A percentile compares a stretch with the other conserved stretches of the same genome.
These are phyloP conservation scores for Mycena amicta DNA, from an alignment of 768 basidiomycete genomes.

Conservation along the genomic window DNA sequence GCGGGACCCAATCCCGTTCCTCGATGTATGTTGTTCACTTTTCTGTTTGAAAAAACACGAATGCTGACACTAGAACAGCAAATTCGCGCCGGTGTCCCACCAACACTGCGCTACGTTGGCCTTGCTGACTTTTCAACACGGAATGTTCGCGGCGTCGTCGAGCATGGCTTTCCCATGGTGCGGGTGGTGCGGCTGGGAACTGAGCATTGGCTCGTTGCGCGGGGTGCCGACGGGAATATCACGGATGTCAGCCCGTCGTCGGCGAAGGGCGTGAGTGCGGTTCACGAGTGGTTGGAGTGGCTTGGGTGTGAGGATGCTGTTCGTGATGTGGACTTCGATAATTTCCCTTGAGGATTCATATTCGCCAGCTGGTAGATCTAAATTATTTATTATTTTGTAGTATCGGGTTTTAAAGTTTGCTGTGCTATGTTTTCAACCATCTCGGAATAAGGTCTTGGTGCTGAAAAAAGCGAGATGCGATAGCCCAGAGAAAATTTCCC, in stretches of 20 bases:
- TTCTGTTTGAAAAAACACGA: neutral
- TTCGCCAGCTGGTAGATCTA: neutral
- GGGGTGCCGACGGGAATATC: conserved; percentile 31
- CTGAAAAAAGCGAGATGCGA: too few relatives aligned
- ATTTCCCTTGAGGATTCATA: neutral
- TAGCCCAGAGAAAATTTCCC: too few relatives aligned
- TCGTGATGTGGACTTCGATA: neutral
- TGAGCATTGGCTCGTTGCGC: conserved; percentile 55
- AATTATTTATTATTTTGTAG: neutral
- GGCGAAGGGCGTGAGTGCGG: conserved; percentile 48
- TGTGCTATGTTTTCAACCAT: too few relatives aligned
- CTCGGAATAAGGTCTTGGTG: neutral
- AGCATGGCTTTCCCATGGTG: conserved; percentile 65
- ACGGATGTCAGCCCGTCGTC: conserved; percentile 60
- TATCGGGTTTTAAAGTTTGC: neutral
- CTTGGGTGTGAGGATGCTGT: conserved; percentile 62
- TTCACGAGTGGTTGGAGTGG: conserved; percentile 65
- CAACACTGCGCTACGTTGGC: conserved; percentile 54
- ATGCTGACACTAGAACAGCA: conserved; percentile 41
- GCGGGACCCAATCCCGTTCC: conserved; percentile 46
- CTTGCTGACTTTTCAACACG: conserved; percentile 52
- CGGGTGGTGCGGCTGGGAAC: conserved; percentile 56
- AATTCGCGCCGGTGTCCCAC: conserved; percentile 60
- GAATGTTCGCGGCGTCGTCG: conserved; percentile 47
- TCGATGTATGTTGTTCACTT: conserved; percentile 36